A percentile compares a stretch with the other conserved stretches of the same genome.
Evolutionary conservation across 1,284 basidiomycete genomes (phyloP).

Genomic region (Apiotrichum brassicae): DNA sequence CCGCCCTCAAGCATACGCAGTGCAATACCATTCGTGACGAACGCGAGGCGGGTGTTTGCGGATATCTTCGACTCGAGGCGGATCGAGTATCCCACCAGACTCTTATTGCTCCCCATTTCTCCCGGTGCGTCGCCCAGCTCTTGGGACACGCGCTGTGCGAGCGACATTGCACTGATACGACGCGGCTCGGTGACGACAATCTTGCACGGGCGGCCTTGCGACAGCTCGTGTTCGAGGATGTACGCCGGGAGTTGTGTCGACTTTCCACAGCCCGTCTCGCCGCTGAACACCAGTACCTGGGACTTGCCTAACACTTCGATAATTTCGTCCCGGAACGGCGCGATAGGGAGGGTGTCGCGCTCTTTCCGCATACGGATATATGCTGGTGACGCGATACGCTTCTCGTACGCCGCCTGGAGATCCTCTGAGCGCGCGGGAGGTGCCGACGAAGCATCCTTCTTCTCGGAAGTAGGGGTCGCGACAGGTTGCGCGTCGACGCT

Average conservation of each 20-base stretch:
- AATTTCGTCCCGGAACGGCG: conserved; percentile 72
- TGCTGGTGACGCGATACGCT: conserved; percentile 55
- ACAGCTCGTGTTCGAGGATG: conserved; percentile 84
- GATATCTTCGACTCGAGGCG: conserved; percentile 84
- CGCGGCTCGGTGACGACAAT: conserved; percentile 95
- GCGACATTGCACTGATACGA: conserved; percentile 92
- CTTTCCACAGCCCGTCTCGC: conserved; percentile 98
- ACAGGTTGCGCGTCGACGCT: too few species aligned
- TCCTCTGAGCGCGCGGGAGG: conserved; percentile 28
- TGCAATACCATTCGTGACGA: conserved; percentile 92
- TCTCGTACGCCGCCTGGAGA: conserved; percentile 57
- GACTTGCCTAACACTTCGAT: conserved; percentile 64
- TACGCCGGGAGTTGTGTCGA: conserved; percentile 95
- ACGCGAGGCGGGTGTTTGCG: conserved; percentile 71
- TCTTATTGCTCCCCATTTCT: conserved; percentile 69
- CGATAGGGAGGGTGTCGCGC: conserved; percentile 78
- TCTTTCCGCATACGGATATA: conserved; percentile 69
- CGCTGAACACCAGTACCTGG: conserved; percentile 87
- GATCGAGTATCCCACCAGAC: conserved; percentile 92
- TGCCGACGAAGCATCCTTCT: not conserved
- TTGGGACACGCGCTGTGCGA: conserved; percentile 89
- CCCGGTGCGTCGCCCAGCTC: conserved; percentile 84
- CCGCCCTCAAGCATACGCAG: conserved; percentile 82
- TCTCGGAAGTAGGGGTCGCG: not conserved
- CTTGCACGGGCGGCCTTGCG: conserved; percentile 75